Conservation (phyloP, 73 alveolate genomes). For the Paraurostyla sp. region DNA sequence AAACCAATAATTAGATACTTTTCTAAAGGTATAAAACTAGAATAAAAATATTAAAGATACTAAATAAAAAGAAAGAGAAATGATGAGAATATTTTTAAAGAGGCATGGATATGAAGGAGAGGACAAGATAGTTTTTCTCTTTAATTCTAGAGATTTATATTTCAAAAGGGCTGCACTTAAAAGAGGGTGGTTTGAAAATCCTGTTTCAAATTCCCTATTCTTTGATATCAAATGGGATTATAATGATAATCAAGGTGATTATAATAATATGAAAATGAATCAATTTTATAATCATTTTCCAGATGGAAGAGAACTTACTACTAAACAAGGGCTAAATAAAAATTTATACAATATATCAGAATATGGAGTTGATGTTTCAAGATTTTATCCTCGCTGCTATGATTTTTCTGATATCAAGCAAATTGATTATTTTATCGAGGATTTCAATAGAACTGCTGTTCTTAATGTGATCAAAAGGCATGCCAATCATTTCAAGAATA, state of each 20-base stretch:
- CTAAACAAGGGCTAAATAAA: constrained; percentile 75
- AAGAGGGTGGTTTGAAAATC: constrained; percentile 76
- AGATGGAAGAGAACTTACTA: constrained; percentile 80
- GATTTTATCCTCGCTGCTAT: constrained; percentile 83
- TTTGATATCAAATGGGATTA: constrained; percentile 86
- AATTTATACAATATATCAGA: constrained; percentile 70
- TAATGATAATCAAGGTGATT: constrained; percentile 75
- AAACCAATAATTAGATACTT: constrained; percentile 14
- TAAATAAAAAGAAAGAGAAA: constrained; percentile 24
- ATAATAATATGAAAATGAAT: constrained; percentile 65
- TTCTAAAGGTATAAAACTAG: not conserved
- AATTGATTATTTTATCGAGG: constrained; percentile 78
- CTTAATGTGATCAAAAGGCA: constrained; percentile 70
- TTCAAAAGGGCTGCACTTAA: constrained; percentile 55
- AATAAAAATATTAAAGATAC: not conserved
- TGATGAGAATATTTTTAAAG: constrained; percentile 57
- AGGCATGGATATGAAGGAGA: constrained; percentile 62
- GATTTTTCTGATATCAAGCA: constrained; percentile 81
- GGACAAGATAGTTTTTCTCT: constrained; percentile 37
- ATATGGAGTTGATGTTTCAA: constrained; percentile 62
- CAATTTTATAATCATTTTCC: constrained; percentile 84
- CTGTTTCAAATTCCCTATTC: constrained; percentile 47
- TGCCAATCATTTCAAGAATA: constrained; percentile 40
- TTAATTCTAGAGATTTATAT: constrained; percentile 60
- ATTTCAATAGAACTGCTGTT: constrained; percentile 75